These are phyloP conservation scores for Bullera alba DNA, from an alignment of 768 basidiomycete genomes.

Conservation along the genomic window DNA sequence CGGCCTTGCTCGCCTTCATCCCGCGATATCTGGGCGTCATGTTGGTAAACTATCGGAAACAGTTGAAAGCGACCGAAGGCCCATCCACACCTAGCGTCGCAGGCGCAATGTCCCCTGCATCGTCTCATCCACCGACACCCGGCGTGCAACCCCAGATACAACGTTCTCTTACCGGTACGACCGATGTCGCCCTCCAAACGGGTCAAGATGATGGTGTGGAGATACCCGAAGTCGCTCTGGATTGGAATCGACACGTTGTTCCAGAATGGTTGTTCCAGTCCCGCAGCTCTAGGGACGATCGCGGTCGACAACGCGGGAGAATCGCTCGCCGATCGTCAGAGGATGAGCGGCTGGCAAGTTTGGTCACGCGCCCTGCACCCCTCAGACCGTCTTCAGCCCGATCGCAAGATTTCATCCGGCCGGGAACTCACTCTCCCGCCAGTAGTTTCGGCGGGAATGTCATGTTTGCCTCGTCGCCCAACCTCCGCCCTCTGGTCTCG, in stretches of 20 bases:
- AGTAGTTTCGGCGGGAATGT: slow-evolving; percentile 22
- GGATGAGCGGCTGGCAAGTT: not conserved
- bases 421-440: slow-evolving; percentile 15
- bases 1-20: slow-evolving; percentile 84
- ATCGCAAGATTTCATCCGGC: slow-evolving; percentile 21
- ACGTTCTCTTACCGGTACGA: slow-evolving; percentile 4
- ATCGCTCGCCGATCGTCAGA: not conserved
- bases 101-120: slow-evolving; percentile 9
- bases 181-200: no score
- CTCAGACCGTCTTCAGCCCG: slow-evolving; percentile 29
- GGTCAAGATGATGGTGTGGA: slow-evolving; percentile 68
- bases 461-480: slow-evolving; percentile 22
- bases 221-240: slow-evolving; percentile 87
- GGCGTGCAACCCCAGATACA: slow-evolving; percentile 8
- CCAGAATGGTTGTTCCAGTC: slow-evolving; percentile 75
- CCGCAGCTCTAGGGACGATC: slow-evolving; percentile 24
- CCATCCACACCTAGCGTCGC: slow-evolving; percentile 13
- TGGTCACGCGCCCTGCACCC: slow-evolving; percentile 2
- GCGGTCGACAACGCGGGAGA: slow-evolving; percentile 12
- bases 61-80: slow-evolving; percentile 45
- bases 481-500: not conserved
- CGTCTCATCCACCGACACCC: slow-evolving; percentile 27
- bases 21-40: slow-evolving; percentile 98
- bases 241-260: slow-evolving; percentile 90
- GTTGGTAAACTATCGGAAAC: slow-evolving; percentile 89